These are phyloP conservation scores for Plantago major DNA, from an alignment of 257 asterid species.

Conservation along the genomic window DNA sequence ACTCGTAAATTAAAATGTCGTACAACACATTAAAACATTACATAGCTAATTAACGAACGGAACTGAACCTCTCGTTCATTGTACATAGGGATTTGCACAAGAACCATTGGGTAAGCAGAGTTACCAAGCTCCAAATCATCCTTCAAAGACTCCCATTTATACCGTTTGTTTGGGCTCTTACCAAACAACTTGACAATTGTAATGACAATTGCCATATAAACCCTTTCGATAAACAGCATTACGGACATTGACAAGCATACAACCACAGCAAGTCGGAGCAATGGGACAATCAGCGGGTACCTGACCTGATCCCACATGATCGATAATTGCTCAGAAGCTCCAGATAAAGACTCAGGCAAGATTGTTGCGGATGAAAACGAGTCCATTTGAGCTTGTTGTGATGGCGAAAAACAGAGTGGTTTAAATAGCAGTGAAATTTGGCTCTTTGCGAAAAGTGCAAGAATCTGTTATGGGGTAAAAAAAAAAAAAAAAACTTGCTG, in stretches of 20 bases:
- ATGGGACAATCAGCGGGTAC: constrained; percentile 79
- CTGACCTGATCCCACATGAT: constrained; percentile 71
- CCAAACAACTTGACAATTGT: constrained; percentile 55
- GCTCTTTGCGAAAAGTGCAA: constrained; percentile 34
- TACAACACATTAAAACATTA: neutral
- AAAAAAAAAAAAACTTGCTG: constrained; percentile 43
- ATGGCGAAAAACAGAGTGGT: constrained; percentile 29
- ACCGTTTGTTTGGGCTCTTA: constrained; percentile 59
- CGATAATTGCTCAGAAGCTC: constrained; percentile 36
- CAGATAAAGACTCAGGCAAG: constrained; percentile 41
- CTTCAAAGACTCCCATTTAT: constrained; percentile 79
- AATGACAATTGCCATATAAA: constrained; percentile 81
- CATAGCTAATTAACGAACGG: neutral
- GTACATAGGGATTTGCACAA: constrained; percentile 97
- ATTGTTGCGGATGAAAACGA: constrained; percentile 29
- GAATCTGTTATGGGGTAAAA: constrained; percentile 25
- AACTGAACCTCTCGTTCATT: constrained; percentile 77
- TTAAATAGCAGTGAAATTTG: constrained; percentile 15
- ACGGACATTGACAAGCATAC: constrained; percentile 70
- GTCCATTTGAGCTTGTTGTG: constrained; percentile 38
- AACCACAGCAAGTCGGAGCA: constrained; percentile 44
- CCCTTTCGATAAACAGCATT: constrained; percentile 85
- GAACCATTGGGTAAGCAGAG: constrained; percentile 72
- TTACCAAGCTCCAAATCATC: constrained; percentile 86
- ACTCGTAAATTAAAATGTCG: neutral